phyloP scores from a whole-genome alignment of 1,284 basidiomycete species.

The Microbotryum scabiosae region DNA sequence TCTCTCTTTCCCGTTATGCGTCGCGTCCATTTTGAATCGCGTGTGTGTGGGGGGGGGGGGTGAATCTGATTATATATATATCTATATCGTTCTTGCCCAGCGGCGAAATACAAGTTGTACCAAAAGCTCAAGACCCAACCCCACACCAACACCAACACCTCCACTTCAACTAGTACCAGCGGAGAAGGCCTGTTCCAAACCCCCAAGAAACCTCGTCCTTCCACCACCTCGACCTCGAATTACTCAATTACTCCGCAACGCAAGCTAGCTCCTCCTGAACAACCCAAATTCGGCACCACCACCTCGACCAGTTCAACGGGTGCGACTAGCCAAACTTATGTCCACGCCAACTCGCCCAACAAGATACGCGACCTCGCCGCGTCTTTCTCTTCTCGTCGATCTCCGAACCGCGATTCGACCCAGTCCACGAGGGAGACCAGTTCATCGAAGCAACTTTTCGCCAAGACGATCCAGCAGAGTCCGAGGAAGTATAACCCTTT shows the following conservation, averaged over 20 bases:
- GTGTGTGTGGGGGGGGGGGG: too few species aligned
- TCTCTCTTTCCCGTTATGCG: too few species aligned
- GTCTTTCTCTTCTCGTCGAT: conserved; percentile 14
- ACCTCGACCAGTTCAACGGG: too few species aligned
- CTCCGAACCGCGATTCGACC: conserved; percentile 9
- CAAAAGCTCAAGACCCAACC: conserved; percentile 7
- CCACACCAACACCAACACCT: not conserved
- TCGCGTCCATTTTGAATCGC: too few species aligned
- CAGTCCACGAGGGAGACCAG: not conserved
- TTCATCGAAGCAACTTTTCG: not conserved
- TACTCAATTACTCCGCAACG: not conserved
- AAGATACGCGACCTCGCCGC: conserved; percentile 26
- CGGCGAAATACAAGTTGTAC: conserved; percentile 27
- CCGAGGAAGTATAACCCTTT: conserved; percentile 6
- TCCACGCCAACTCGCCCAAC: conserved; percentile 28
- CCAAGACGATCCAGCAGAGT: not conserved
- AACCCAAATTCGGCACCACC: not conserved
- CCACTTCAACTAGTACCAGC: not conserved
- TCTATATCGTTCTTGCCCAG: not conserved
- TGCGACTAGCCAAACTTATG: not conserved
- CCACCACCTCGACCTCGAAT: not conserved
- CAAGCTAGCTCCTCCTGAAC: not conserved
- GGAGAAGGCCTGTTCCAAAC: conserved; percentile 11
- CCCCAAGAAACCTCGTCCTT: conserved; percentile 13
- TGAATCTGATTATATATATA: too few species aligned